A percentile compares a stretch with the other conserved stretches of the same genome.
These are phyloP conservation scores for Phylloporus sp. DNA, from an alignment of 1,284 basidiomycete species.

Conservation along the genomic window DNA sequence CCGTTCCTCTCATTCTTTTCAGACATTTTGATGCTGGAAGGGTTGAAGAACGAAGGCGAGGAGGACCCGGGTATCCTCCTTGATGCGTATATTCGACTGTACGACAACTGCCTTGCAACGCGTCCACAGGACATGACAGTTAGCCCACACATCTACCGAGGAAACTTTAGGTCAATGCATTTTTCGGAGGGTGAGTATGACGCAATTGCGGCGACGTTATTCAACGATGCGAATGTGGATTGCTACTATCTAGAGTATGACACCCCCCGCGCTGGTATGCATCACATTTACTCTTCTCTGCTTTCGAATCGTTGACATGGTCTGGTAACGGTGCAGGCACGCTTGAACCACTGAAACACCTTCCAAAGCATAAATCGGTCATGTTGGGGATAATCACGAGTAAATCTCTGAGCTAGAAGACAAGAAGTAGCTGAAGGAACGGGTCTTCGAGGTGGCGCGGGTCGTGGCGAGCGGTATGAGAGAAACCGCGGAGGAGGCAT, in stretches of 20 bases:
- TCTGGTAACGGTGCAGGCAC: conserved; percentile 25
- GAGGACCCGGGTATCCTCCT: conserved; percentile 70
- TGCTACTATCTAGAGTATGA: conserved; percentile 85
- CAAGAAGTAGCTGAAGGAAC: conserved; percentile 60
- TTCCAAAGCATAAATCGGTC: conserved; percentile 75
- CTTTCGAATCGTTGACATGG: background rate
- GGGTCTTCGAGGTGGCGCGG: conserved; percentile 71
- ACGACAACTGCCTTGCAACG: conserved; percentile 69
- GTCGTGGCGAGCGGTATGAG: conserved; percentile 61
- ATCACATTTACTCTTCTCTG: conserved; percentile 42
- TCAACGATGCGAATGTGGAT: conserved; percentile 76
- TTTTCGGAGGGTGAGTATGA: conserved; percentile 83
- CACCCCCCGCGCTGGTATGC: conserved; percentile 72
- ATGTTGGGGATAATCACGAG: conserved; percentile 71
- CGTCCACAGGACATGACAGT: conserved; percentile 73
- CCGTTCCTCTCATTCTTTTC: conserved; percentile 77
- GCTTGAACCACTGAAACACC: conserved; percentile 70
- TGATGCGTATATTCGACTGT: conserved; percentile 72
- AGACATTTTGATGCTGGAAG: conserved; percentile 63
- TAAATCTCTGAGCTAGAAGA: background rate
- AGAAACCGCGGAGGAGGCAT: conserved; percentile 62
- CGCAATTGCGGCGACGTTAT: conserved; percentile 75
- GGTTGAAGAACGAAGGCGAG: conserved; percentile 66
- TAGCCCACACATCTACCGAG: conserved; percentile 80
- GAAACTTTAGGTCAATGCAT: conserved; percentile 71